These are phyloP conservation scores for Prunus fruticosa DNA, from an alignment of 306 rosid genomes.

Conservation along the genomic window DNA sequence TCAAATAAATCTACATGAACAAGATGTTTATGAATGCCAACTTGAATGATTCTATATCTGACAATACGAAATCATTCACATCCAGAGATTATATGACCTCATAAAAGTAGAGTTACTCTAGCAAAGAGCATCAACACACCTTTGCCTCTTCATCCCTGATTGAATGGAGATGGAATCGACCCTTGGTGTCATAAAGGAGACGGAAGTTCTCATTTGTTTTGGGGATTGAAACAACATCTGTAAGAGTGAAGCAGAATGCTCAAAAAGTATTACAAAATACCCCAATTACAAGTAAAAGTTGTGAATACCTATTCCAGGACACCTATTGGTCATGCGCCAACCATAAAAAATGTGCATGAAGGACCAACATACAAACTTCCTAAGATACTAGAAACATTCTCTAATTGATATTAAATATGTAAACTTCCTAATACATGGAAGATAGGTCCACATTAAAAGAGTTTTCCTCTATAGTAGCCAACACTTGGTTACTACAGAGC, in stretches of 20 bases:
- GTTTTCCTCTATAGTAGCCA: not conserved
- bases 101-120: not conserved
- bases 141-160: constrained; percentile 78
- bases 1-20: not conserved
- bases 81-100: not conserved
- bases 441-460: not conserved
- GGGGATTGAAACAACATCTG: constrained; percentile 79
- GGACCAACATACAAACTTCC: not conserved
- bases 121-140: constrained; percentile 28
- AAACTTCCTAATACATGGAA: not conserved
- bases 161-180: constrained; percentile 78
- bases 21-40: not conserved
- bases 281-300: not conserved
- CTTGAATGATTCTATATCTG: not conserved
- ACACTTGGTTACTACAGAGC: not conserved
- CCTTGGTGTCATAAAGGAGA: constrained; percentile 82
- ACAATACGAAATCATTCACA: not conserved
- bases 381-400: not conserved
- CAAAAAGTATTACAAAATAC: not conserved
- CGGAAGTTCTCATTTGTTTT: constrained; percentile 80
- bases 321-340: too few relatives aligned
- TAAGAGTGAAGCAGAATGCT: not conserved
- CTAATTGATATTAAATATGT: not conserved
- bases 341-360: too few relatives aligned
- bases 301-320: too few relatives aligned